phyloP scores from a whole-genome alignment of 805 yeast species.

The Teunomyces pallodes region DNA sequence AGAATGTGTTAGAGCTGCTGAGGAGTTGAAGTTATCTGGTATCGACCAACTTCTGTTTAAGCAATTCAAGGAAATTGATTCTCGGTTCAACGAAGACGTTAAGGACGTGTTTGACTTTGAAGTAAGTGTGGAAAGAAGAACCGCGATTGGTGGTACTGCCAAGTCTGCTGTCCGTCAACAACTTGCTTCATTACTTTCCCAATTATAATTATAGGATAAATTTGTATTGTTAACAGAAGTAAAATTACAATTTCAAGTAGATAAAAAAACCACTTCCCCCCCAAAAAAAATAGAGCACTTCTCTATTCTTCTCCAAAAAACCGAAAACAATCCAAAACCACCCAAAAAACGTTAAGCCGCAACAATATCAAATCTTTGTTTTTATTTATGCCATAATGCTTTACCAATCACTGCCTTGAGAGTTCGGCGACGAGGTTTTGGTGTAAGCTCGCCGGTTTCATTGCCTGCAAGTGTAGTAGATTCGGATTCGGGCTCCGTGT shows the following conservation, averaged over 20 bases:
- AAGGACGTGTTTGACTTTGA: slow-evolving; percentile 87
- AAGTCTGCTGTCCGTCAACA: slow-evolving; percentile 83
- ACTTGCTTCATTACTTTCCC: slow-evolving; percentile 37
- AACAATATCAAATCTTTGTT: neutral
- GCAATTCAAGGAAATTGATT: slow-evolving; percentile 78
- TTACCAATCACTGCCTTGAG: neutral
- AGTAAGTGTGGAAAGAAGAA: slow-evolving; percentile 91
- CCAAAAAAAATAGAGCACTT: neutral
- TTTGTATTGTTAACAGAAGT: neutral
- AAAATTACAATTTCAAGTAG: neutral
- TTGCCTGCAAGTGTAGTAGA: too few species aligned
- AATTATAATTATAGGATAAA: slow-evolving; percentile 1
- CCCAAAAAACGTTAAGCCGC: neutral
- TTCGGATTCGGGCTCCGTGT: too few species aligned
- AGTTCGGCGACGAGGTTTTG: neutral
- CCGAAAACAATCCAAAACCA: neutral
- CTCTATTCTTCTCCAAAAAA: neutral
- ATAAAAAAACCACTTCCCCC: neutral
- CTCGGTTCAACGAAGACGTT: slow-evolving; percentile 79
- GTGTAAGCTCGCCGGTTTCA: neutral
- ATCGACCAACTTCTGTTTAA: slow-evolving; percentile 79
- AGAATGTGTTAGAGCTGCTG: slow-evolving; percentile 91
- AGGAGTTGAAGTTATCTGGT: slow-evolving; percentile 70
- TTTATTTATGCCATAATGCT: slow-evolving; percentile 1
- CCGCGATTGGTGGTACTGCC: slow-evolving; percentile 97